These are phyloP conservation scores for Kingdonia uniflora DNA, from an alignment of 164 flowering plant species.

Conservation along the genomic window DNA sequence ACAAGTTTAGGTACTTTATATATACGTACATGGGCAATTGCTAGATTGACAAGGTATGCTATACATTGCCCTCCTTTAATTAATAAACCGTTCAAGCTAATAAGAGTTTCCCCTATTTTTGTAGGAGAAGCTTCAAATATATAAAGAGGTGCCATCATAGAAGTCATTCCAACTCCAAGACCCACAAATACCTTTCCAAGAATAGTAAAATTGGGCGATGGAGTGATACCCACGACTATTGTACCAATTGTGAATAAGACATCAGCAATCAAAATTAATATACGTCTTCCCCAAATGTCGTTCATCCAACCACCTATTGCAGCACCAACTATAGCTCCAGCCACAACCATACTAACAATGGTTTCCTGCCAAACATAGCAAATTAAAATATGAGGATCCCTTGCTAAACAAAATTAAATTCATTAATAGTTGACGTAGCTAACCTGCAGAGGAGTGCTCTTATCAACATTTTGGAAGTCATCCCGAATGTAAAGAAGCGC, in stretches of 20 bases:
- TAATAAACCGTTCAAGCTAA: constrained; percentile 57
- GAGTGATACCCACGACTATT: constrained; percentile 49
- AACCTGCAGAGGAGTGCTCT: constrained; percentile 46
- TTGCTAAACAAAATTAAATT: neutral
- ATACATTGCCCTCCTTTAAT: constrained; percentile 77
- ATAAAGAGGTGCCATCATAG: constrained; percentile 60
- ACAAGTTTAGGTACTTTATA: too few relatives aligned
- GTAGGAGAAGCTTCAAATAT: constrained; percentile 63
- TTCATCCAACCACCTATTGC: constrained; percentile 57
- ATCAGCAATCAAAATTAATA: constrained; percentile 36
- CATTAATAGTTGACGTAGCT: neutral
- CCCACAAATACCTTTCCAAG: constrained; percentile 48
- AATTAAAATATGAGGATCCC: neutral
- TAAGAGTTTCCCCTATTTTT: constrained; percentile 50
- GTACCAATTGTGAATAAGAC: constrained; percentile 56
- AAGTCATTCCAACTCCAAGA: constrained; percentile 65
- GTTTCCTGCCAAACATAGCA: constrained; percentile 26
- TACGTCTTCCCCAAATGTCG: constrained; percentile 36
- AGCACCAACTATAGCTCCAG: constrained; percentile 64
- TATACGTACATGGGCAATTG: constrained; percentile 47
- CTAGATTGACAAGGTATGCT: constrained; percentile 59
- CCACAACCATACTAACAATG: constrained; percentile 64
- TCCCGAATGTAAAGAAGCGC: constrained; percentile 67
- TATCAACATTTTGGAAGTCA: constrained; percentile 51
- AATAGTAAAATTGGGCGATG: constrained; percentile 33